These are phyloP conservation scores for Aschersonia sp. DNA, from an alignment of 2,329 filamentous ascomycete genomes.

Conservation along the genomic window DNA sequence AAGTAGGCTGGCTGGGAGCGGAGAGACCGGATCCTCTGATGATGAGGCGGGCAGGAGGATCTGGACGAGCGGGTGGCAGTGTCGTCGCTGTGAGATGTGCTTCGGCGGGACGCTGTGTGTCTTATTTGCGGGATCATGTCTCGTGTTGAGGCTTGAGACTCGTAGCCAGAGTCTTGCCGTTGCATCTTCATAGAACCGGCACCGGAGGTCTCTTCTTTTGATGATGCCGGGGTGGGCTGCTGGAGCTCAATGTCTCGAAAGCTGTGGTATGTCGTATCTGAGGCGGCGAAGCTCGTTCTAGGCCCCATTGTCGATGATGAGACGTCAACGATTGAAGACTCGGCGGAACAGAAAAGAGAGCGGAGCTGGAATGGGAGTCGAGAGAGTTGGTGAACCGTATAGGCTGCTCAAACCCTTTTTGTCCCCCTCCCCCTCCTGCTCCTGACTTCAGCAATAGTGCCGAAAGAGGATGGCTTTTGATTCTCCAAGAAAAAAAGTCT, in stretches of 20 bases:
- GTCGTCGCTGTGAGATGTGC: constrained; percentile 10
- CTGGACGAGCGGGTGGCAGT: constrained; percentile 18
- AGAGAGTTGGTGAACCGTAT: too few relatives aligned
- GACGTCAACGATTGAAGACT: background rate
- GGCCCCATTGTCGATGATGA: constrained; percentile 2
- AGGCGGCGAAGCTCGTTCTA: constrained; percentile 24
- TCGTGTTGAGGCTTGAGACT: constrained; percentile 27
- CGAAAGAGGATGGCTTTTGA: too few relatives aligned
- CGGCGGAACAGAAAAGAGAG: too few relatives aligned
- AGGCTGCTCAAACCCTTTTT: too few relatives aligned
- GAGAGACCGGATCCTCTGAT: background rate
- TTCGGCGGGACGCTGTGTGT: constrained; percentile 4
- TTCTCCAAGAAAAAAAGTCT: too few relatives aligned
- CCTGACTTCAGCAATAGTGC: too few relatives aligned
- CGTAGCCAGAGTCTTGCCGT: constrained; percentile 45
- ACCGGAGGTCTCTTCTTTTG: constrained; percentile 8
- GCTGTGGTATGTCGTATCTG: constrained; percentile 39
- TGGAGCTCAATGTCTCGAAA: constrained; percentile 34
- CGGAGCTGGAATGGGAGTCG: too few relatives aligned
- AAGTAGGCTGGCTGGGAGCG: constrained; percentile 24
- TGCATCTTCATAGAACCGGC: constrained; percentile 25
- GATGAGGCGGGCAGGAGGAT: constrained; percentile 6
- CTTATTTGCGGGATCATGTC: constrained; percentile 20
- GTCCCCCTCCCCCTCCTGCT: too few relatives aligned
- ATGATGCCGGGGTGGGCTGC: constrained; percentile 13